Evolutionary conservation across 768 basidiomycete genomes (phyloP).

Genomic region (Imleria badia): DNA sequence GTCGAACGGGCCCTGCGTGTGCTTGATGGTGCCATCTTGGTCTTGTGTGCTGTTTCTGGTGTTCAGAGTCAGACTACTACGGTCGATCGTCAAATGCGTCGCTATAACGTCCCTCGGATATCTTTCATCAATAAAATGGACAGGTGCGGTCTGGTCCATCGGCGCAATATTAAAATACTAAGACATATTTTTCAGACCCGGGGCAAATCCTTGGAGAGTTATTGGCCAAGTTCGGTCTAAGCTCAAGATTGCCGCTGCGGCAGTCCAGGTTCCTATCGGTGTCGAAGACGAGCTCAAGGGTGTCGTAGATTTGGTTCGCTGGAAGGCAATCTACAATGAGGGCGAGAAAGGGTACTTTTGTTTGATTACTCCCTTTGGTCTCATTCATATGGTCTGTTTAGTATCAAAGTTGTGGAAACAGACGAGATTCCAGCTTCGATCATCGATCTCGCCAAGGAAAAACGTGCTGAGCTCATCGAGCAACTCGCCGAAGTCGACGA

Average conservation of each 20-base stretch:
- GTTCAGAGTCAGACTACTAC: constrained; percentile 99
- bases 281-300: constrained; percentile 83
- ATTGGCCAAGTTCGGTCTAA: constrained; percentile 89
- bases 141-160: constrained; percentile 44
- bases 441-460: constrained; percentile 71
- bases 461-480: constrained; percentile 90
- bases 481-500: constrained; percentile 97
- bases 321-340: constrained; percentile 93
- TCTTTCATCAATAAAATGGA: constrained; percentile 99
- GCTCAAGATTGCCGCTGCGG: constrained; percentile 89
- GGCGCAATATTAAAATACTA: background rate
- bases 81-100: constrained; percentile 97
- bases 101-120: constrained; percentile 93
- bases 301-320: constrained; percentile 90
- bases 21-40: constrained; percentile 93
- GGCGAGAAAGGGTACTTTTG: constrained; percentile 86
- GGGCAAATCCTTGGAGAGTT: constrained; percentile 96
- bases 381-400: constrained; percentile 30
- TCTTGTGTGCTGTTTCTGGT: constrained; percentile 95
- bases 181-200: constrained; percentile 55
- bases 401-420: constrained; percentile 73
- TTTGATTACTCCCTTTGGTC: background rate
- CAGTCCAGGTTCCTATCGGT: constrained; percentile 95
- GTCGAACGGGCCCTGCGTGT: constrained; percentile 96
- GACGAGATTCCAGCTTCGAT: constrained; percentile 85